Base-by-base conservation (phyloP, 768 basidiomycete genomes). In the Tulasnella sp. region DNA sequence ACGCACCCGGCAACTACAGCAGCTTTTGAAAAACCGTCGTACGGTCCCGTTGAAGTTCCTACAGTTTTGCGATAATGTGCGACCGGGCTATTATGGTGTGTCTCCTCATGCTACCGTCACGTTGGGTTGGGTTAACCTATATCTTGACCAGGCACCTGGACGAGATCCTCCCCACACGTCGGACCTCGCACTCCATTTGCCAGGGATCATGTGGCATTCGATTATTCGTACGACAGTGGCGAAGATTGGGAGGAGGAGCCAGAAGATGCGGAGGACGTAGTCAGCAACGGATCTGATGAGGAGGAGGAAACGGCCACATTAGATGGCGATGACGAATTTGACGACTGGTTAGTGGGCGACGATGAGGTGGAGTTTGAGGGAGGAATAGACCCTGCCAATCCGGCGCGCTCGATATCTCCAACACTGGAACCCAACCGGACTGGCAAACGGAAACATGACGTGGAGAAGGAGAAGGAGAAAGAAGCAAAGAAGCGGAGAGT, bases 191-290 rank as follows among this genome's bases (percentile, higher is more conserved):
- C 76, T 15, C 93, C 96, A 1, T 84, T 94, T 59, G 80, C 76
- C 2, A 78, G 79, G 62, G 96, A 99, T 64, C 73, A 79, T 9
- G 71, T 83, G 1, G 75, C 78, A 11, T 76, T 87, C 53, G 91
- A 98, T 69, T 99, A 98, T 67, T 77, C 78, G 4, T 89, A 93
- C 65, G 93, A 99, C 70, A 92, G 88, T 50, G 94, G 89, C 12
- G 90, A 83, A 63, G 96, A 98, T 63, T 98, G 96, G 96, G 89
- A 90, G 61, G 86, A 85, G 57, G 91, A 92, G 66, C 81, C 82
- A 19, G 75, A 73, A 11, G 88, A 83, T 21, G 86, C 80, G 9
- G 88, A 83, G 49, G 86, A 87, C 48, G 84, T 86, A 54, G 63
- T 62, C 25, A 64, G 65, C 11, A 78, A 83, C 6, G 73, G 73